Conservation (phyloP, 2,329 filamentous ascomycete genomes). For the Diplodia intermedia region DNA sequence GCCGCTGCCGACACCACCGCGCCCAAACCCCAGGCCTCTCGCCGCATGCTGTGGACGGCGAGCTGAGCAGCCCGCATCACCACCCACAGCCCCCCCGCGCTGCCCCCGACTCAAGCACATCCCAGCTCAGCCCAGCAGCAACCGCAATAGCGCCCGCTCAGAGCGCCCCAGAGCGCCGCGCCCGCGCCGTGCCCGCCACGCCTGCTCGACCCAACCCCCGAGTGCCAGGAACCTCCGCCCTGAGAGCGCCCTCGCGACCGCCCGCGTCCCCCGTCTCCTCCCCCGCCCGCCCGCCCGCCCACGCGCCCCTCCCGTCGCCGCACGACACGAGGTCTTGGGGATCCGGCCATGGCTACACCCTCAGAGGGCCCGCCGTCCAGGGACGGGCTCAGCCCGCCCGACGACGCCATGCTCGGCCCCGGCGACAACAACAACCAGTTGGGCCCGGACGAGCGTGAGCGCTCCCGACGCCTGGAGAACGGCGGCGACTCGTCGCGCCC, state of each 20-base stretch:
- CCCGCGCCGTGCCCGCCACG: neutral
- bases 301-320: conserved; percentile 6
- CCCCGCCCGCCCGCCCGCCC: neutral
- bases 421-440: conserved; percentile 19
- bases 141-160: conserved; percentile 7
- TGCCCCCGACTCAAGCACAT: conserved; percentile 5
- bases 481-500: conserved; percentile 39
- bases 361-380: conserved; percentile 32
- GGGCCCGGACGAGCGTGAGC: conserved; percentile 35
- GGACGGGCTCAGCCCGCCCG: conserved; percentile 28
- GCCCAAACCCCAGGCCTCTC: conserved; percentile 10
- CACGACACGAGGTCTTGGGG: conserved; percentile 15
- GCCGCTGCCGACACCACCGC: conserved; percentile 10
- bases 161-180: conserved; percentile 20
- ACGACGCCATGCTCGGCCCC: conserved; percentile 17
- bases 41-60: conserved; percentile 24
- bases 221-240: neutral
- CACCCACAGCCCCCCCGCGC: conserved; percentile 11
- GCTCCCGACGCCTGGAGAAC: conserved; percentile 37
- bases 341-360: conserved; percentile 31
- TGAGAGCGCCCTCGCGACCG: conserved; percentile 3
- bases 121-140: conserved; percentile 3
- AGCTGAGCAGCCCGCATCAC: conserved; percentile 5
- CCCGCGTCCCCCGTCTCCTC: conserved; percentile 1
- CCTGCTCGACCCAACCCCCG: conserved; percentile 17